Base-by-base conservation (phyloP, 2,329 filamentous ascomycete genomes). In the Curvularia sp. region DNA sequence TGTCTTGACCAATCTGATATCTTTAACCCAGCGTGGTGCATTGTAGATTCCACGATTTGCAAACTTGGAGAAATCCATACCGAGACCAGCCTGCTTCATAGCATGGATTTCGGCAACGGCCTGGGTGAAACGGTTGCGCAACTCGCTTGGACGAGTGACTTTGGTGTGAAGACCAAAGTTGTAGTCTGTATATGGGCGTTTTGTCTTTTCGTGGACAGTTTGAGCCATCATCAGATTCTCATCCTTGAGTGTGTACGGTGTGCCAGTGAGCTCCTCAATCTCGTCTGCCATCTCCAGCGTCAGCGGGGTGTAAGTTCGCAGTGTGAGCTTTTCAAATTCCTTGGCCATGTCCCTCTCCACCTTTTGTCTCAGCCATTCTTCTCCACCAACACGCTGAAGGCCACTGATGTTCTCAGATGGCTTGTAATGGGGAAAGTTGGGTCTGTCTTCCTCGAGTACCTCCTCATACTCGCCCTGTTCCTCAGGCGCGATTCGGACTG, bases 31-130 rank as follows among this genome's bases (percentile, higher is more conserved):
- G 8, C 52, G 50, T 4, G 72, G 73, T 9, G 60, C 53, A 10
- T 66, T 61, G 50, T 73, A 72, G 20, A 71, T 59, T n/a, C 71
- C 73, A 28, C 66, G 67, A 44, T 73, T 70, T 42, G 69, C 59
- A 39, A 65, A 62, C 30, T 65, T 66, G 18, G 70, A 63, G 2
- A 75, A 47, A 47, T 73, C 69, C 50, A 75, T 51, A 26, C 69
- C 58, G 30, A 70, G 49, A 18, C 67, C 68, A 5, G 71, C 66
- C 39, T 75, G 61, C 52, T 69, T 68, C 26, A 86, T 72, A 3
- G 84, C 74, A 59, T 82, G 81, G 4, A 86, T 74, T 68, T 89
- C 86, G 5, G 88, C 81, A 10, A 85, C 76, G 4, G 86, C 82
- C 60, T 84, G 81, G 61, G 85, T 84, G 41, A 88, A 79, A 31